phyloP scores from a whole-genome alignment of 2,329 filamentous ascomycete genomes.

The Plectosphaerella plurivora region DNA sequence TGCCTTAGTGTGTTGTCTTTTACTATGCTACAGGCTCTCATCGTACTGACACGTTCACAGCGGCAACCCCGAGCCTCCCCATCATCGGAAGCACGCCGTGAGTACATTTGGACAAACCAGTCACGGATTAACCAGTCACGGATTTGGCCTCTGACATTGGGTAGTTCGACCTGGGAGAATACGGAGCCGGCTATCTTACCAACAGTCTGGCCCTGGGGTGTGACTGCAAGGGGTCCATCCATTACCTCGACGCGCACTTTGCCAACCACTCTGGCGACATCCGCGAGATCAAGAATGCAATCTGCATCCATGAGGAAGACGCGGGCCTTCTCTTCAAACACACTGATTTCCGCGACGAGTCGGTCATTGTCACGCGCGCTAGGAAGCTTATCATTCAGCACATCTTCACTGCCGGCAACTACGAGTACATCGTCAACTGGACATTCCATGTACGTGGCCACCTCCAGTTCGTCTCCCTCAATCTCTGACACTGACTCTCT shows the following conservation, averaged over 20 bases:
- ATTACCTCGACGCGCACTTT: conserved; percentile 86
- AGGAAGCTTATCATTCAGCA: conserved; percentile 85
- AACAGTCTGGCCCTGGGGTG: conserved; percentile 73
- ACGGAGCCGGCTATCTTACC: conserved; percentile 79
- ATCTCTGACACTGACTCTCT: conserved; percentile 8
- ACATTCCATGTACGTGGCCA: conserved; percentile 61
- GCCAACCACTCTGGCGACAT: conserved; percentile 72
- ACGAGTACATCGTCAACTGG: conserved; percentile 78
- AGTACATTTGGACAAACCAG: too few species aligned
- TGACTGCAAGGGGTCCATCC: conserved; percentile 85
- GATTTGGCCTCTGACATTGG: too few species aligned
- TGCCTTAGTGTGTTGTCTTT: too few species aligned
- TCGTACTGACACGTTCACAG: too few species aligned
- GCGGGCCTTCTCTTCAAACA: conserved; percentile 91
- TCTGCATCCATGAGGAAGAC: conserved; percentile 95
- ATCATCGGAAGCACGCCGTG: conserved; percentile 77
- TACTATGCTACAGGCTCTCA: too few species aligned
- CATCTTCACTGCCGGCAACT: conserved; percentile 93
- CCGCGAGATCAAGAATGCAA: conserved; percentile 83
- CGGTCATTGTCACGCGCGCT: conserved; percentile 77
- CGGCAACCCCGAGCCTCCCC: conserved; percentile 74
- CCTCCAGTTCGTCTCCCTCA: too few species aligned
- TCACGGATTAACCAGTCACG: too few species aligned
- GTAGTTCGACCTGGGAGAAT: conserved; percentile 80
- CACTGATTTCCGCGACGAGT: conserved; percentile 88